Conservation (phyloP, 2,329 filamentous ascomycete species). For the Cercospora berteroae region DNA sequence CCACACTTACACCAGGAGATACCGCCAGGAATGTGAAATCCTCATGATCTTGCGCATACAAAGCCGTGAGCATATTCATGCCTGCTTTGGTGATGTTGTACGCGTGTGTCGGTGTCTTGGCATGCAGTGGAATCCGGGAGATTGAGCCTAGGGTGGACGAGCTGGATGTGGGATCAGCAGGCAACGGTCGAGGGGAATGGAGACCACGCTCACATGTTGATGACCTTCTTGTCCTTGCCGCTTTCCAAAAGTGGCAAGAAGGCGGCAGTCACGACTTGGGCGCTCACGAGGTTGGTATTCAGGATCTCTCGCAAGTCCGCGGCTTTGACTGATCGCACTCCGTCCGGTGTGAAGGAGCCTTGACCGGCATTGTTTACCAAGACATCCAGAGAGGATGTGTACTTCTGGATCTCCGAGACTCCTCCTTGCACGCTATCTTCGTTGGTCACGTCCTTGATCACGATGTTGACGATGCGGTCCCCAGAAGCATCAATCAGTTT, state of each 20-base stretch:
- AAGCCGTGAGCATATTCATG: constrained; percentile 49
- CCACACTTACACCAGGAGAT: constrained; percentile 46
- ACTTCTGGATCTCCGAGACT: not conserved
- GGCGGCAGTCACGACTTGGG: constrained; percentile 43
- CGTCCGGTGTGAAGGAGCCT: not conserved
- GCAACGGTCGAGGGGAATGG: too few relatives aligned
- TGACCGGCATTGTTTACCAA: constrained; percentile 20
- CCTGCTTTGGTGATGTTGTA: constrained; percentile 52
- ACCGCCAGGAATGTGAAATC: constrained; percentile 47
- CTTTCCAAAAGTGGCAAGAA: constrained; percentile 42
- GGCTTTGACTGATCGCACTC: constrained; percentile 5
- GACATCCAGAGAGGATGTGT: constrained; percentile 13
- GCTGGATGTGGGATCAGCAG: constrained; percentile 26
- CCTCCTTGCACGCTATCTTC: constrained; percentile 13
- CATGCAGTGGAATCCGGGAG: constrained; percentile 27
- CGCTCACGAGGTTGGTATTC: constrained; percentile 41
- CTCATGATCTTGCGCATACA: constrained; percentile 43
- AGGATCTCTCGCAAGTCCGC: constrained; percentile 9
- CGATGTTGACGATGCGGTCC: constrained; percentile 14
- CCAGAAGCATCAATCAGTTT: constrained; percentile 6
- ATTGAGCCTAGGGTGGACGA: constrained; percentile 48
- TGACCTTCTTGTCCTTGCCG: constrained; percentile 45
- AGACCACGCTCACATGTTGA: constrained; percentile 40
- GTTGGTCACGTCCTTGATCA: constrained; percentile 6
- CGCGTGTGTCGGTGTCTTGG: constrained; percentile 33